Percentiles rank a stretch among this genome's conserved stretches.
Conservation (phyloP, 2,329 filamentous ascomycete genomes). For the Didymella arachidicola region DNA sequence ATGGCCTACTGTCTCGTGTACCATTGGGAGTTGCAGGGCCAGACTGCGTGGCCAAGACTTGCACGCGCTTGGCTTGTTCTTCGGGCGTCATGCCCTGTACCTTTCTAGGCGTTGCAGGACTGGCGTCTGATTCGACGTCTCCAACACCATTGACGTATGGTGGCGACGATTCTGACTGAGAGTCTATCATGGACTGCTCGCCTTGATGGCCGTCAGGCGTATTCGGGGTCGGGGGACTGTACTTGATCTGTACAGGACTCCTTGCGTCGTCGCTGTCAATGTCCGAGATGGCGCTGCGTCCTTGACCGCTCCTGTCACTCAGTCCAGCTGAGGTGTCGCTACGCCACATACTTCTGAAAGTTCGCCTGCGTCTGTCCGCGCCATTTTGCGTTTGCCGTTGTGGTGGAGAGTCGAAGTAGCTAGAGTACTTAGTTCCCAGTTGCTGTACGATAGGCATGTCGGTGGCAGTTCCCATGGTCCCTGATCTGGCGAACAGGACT, state of each 20-base stretch:
- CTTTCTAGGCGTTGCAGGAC: slow-evolving; percentile 12
- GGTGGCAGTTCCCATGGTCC: slow-evolving; percentile 45
- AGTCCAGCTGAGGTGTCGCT: slow-evolving; percentile 43
- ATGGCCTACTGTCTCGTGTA: slow-evolving; percentile 48
- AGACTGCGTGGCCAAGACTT: slow-evolving; percentile 52
- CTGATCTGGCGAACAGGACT: slow-evolving; percentile 73
- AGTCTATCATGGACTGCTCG: slow-evolving; percentile 1
- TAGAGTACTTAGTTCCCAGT: slow-evolving; percentile 48
- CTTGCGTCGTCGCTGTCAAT: slow-evolving; percentile 44
- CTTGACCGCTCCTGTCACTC: slow-evolving; percentile 44
- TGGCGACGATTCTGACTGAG: slow-evolving; percentile 21
- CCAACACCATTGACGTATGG: slow-evolving; percentile 26
- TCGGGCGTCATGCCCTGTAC: slow-evolving; percentile 22
- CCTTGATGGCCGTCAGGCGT: slow-evolving; percentile 20
- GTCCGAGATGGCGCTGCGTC: slow-evolving; percentile 34
- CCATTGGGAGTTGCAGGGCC: slow-evolving; percentile 55
- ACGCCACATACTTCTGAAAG: slow-evolving; percentile 46
- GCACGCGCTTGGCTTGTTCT: slow-evolving; percentile 40
- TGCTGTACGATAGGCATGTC: slow-evolving; percentile 58
- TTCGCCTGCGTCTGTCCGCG: slow-evolving; percentile 39
- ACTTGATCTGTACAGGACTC: slow-evolving; percentile 43
- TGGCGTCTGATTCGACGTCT: slow-evolving; percentile 20
- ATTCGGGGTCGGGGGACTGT: slow-evolving; percentile 47
- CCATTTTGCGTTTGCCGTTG: slow-evolving; percentile 39
- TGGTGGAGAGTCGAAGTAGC: slow-evolving; percentile 50